phyloP scores from a whole-genome alignment of 495 filamentous ascomycete genomes.

The Aspergillus sclerotioniger region DNA sequence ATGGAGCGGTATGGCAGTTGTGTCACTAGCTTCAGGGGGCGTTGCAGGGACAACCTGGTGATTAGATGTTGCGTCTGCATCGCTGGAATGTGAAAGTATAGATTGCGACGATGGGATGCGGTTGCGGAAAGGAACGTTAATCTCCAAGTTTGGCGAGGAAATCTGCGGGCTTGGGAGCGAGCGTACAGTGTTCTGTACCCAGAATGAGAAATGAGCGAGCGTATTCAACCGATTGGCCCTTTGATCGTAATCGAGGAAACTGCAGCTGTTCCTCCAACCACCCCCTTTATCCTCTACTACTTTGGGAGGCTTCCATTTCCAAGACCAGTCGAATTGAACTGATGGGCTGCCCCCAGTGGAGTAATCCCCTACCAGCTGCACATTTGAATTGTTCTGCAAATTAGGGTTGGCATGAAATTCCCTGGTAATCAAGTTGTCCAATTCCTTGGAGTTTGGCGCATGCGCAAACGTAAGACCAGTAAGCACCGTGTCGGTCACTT shows the following conservation, averaged over 20 bases:
- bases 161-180: constrained; percentile 40
- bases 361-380: constrained; percentile 86
- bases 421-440: constrained; percentile 89
- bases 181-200: constrained; percentile 70
- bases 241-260: constrained; percentile 95
- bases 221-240: constrained; percentile 85
- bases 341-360: constrained; percentile 75
- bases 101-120: constrained; percentile 82
- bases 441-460: constrained; percentile 76
- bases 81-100: constrained; percentile 72
- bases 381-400: constrained; percentile 94
- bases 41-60: constrained; percentile 60
- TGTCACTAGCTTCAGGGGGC: constrained; percentile 53
- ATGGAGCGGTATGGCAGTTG: constrained; percentile 40
- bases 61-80: constrained; percentile 52
- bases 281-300: constrained; percentile 76
- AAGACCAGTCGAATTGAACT: constrained; percentile 90
- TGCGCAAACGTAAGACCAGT: constrained; percentile 91
- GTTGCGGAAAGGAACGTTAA: constrained; percentile 70
- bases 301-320: constrained; percentile 95
- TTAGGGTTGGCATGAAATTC: constrained; percentile 98
- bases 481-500: constrained; percentile 66
- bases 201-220: constrained; percentile 89
- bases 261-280: constrained; percentile 94
- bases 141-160: constrained; percentile 65